Percentiles rank a stretch among this genome's conserved stretches.
These are phyloP conservation scores for Chalciporus piperatus DNA, from an alignment of 768 basidiomycete genomes.

Conservation along the genomic window DNA sequence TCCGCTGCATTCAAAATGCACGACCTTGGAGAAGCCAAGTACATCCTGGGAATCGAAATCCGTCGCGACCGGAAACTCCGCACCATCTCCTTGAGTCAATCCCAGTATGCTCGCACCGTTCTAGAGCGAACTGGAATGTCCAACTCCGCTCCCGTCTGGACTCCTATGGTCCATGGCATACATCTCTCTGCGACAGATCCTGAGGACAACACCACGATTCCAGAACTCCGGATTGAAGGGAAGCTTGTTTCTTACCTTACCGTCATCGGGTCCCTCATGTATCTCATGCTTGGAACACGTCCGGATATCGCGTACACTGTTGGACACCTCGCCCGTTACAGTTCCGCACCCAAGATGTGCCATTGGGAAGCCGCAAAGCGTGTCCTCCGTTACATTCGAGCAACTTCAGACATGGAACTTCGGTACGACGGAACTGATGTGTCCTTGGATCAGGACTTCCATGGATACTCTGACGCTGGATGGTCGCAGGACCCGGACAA, in stretches of 20 bases:
- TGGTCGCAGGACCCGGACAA: neutral
- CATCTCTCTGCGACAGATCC: neutral
- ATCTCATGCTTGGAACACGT: neutral
- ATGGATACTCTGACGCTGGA: too few species aligned
- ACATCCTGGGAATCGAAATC: constrained; percentile 34
- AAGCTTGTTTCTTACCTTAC: neutral
- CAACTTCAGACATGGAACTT: constrained; percentile 1
- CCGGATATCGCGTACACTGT: neutral
- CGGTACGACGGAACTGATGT: neutral
- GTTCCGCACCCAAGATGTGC: neutral
- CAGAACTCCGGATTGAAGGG: neutral
- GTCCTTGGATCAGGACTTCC: neutral
- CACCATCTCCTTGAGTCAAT: constrained; percentile 31
- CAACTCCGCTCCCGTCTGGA: constrained; percentile 1
- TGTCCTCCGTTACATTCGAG: neutral
- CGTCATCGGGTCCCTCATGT: neutral
- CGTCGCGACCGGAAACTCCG: constrained; percentile 15
- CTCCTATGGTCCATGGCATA: constrained; percentile 5
- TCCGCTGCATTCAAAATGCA: neutral
- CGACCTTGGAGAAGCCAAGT: constrained; percentile 9
- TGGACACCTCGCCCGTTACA: neutral
- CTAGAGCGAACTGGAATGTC: constrained; percentile 15
- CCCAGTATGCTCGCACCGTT: constrained; percentile 10
- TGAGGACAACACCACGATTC: neutral
- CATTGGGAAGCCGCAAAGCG: constrained; percentile 1